These are phyloP conservation scores for Dioszegia crocea DNA, from an alignment of 768 basidiomycete genomes.

Conservation along the genomic window DNA sequence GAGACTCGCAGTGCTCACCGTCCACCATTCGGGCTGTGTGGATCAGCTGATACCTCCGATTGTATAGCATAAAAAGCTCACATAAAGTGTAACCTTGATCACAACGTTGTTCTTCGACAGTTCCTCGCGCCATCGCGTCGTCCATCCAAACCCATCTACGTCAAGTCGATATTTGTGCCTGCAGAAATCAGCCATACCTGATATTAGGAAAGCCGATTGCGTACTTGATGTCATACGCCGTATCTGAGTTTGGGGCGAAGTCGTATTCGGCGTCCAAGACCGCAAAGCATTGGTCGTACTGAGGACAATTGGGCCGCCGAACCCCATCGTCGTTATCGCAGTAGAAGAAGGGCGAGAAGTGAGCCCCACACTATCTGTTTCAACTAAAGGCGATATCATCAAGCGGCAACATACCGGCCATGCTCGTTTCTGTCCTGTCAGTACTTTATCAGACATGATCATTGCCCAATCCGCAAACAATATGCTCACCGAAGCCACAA, in stretches of 20 bases:
- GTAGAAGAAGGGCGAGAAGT: slow-evolving; percentile 2
- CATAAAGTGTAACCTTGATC: slow-evolving; percentile 14
- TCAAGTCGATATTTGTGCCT: slow-evolving; percentile 18
- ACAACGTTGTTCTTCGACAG: slow-evolving; percentile 13
- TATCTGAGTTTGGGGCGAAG: background rate
- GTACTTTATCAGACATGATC: background rate
- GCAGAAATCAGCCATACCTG: no score
- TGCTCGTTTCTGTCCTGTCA: no score
- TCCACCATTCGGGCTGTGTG: slow-evolving; percentile 33
- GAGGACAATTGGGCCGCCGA: slow-evolving; percentile 2
- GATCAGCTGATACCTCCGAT: slow-evolving; percentile 1
- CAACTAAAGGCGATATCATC: background rate
- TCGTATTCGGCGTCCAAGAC: no score
- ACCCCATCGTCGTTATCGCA: background rate
- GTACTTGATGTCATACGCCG: slow-evolving; percentile 4
- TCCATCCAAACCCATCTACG: slow-evolving; percentile 20
- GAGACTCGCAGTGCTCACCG: slow-evolving; percentile 1
- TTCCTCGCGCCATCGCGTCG: slow-evolving; percentile 13
- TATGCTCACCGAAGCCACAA: background rate
- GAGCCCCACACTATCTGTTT: background rate
- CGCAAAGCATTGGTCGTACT: no score
- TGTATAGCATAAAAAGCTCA: background rate
- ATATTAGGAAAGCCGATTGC: background rate
- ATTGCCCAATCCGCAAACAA: background rate
- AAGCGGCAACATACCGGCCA: background rate